Base-by-base conservation (phyloP, 2,329 filamentous ascomycete genomes). In the Magnaporthiopsis incrustans region DNA sequence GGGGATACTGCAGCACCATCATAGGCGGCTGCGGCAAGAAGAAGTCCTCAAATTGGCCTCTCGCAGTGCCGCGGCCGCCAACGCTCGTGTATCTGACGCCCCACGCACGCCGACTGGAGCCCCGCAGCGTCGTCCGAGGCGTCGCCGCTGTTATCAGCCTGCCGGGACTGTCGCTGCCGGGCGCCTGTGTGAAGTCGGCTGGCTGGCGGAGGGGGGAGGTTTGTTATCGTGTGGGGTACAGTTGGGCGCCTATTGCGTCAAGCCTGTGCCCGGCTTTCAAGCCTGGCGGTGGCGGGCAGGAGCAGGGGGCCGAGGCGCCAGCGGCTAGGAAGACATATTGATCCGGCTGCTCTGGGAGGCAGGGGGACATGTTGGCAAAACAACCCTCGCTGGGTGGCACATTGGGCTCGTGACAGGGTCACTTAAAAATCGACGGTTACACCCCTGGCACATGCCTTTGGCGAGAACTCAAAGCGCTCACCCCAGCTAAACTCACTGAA, bases 271-370 rank as follows among this genome's bases (percentile, higher is more conserved):
- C n/a, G 5, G 1, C 53, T 57, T 7, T 57, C 30, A n/a, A 32
- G 44, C 30, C 12, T 15, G n/a, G 59, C 18, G 3, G 22, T 58
- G 56, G 32, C 25, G 18, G 61, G 61, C 6, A 63, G n/a, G 53
- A 63, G 30, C 27, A 63, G 57, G 32, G 58, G 30, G 61, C 25
- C 61, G 30, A 56, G 7, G 26, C 35, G 25, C 58, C 61, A 8
- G 32, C n/a, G n/a, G 61, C 53, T 3, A 63, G 25, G 32, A 57
- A 63, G 18, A 58, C 50, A 30, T 63, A 44, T 27, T 33, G 50
- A 14, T 35, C 10, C 1, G 61, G 61, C 7, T 26, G 27, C 18
- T 63, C 56, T 6, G 61, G 61, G 30, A 63, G 58, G 32, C 61
- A 63, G 7, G 8, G 25, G 27, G 61, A 63, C 11, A 63, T 18